These are phyloP conservation scores for Triticum dicoccoides DNA, from an alignment of 176 grass and related monocot genomes.

Conservation along the genomic window DNA sequence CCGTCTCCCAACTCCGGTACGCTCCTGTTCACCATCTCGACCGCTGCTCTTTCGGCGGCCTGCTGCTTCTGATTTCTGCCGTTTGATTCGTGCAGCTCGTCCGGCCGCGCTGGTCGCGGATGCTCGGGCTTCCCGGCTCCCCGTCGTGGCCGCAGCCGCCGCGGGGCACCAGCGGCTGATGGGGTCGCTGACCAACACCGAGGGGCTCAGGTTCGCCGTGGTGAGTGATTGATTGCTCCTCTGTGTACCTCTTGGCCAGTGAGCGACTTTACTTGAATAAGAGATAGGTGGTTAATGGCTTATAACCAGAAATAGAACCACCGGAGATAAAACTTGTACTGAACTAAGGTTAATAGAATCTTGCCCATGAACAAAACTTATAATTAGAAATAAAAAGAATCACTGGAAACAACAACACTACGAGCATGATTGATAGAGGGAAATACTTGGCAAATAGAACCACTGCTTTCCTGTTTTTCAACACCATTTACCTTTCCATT, in stretches of 20 bases:
- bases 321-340: neutral
- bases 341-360: neutral
- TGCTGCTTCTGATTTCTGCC: neutral
- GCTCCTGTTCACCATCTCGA: neutral
- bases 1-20: constrained; percentile 17
- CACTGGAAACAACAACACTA: neutral
- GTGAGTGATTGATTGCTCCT: constrained; percentile 32
- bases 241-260: neutral
- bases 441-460: neutral
- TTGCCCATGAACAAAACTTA: too few relatives aligned
- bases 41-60: neutral
- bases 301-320: neutral
- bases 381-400: too few relatives aligned
- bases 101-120: constrained; percentile 1
- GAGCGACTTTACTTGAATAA: neutral
- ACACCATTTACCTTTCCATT: neutral
- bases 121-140: constrained; percentile 8
- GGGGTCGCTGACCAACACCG: constrained; percentile 65
- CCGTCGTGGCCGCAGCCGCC: constrained; percentile 28
- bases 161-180: constrained; percentile 58
- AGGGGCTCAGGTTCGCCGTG: constrained; percentile 76
- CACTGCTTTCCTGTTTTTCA: neutral
- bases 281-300: neutral
- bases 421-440: neutral
- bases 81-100: constrained; percentile 1